A percentile compares a stretch with the other conserved stretches of the same genome.
These are phyloP conservation scores for Phytophthora meadii DNA, from an alignment of 352 stramenopile species.

Conservation along the genomic window DNA sequence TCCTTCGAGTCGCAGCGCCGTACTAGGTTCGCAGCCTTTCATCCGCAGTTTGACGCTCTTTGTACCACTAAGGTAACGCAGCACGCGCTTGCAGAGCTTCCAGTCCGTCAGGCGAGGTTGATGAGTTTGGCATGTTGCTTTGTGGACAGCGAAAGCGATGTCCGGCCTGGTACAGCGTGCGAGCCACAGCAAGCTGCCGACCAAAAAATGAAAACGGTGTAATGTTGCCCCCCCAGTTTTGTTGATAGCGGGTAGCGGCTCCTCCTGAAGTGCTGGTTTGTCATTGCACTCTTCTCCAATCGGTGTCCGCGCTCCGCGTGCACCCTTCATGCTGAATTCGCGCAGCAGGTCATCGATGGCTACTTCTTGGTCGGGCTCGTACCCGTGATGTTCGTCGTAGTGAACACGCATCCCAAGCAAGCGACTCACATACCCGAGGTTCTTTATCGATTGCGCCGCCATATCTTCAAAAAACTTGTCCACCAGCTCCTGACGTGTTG, in stretches of 20 bases:
- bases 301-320: background rate
- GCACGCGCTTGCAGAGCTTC: background rate
- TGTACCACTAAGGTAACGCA: too few species aligned
- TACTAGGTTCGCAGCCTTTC: too few species aligned
- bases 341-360: slow-evolving; percentile 1
- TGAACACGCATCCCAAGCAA: slow-evolving; percentile 5
- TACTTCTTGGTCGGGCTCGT: background rate
- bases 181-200: slow-evolving; percentile 7
- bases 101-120: background rate
- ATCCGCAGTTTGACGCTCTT: too few species aligned
- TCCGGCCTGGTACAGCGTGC: slow-evolving; percentile 9
- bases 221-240: background rate
- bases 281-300: background rate
- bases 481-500: background rate
- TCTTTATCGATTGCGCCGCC: background rate
- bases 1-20: too few species aligned
- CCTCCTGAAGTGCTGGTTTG: background rate
- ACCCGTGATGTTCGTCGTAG: slow-evolving; percentile 4
- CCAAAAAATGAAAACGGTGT: slow-evolving; percentile 5
- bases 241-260: background rate
- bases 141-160: slow-evolving; percentile 6
- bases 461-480: slow-evolving; percentile 10
- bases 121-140: background rate
- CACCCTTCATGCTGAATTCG: background rate
- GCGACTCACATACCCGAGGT: background rate